These are phyloP conservation scores for Globisporangium apiculatum DNA, from an alignment of 352 stramenopile species.

Conservation along the genomic window DNA sequence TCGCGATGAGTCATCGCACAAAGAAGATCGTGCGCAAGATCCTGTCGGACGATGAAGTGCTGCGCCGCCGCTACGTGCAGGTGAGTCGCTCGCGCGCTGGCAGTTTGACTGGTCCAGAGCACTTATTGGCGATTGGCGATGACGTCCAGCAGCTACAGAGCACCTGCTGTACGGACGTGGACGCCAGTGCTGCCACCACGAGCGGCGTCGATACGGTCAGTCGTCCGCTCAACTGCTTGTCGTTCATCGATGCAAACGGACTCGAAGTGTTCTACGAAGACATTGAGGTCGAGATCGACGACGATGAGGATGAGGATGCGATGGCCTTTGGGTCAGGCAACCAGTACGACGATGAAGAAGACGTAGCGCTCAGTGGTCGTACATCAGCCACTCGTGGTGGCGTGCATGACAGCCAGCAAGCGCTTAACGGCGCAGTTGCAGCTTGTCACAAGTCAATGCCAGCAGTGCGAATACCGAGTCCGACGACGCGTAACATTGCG, in stretches of 20 bases:
- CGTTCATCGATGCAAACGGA: constrained; percentile 17
- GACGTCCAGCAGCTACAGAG: too few relatives aligned
- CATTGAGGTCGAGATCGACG: constrained; percentile 13
- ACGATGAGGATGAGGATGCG: too few relatives aligned
- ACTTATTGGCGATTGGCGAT: background rate
- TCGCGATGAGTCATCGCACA: constrained; percentile 8
- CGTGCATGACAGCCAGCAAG: background rate
- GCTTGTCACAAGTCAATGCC: too few relatives aligned
- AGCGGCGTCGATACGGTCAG: too few relatives aligned
- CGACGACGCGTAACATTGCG: too few relatives aligned
- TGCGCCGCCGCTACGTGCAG: constrained; percentile 6
- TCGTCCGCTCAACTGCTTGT: background rate
- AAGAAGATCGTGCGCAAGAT: constrained; percentile 37
- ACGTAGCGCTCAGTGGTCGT: too few relatives aligned
- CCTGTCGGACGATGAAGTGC: constrained; percentile 26
- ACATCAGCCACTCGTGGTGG: too few relatives aligned
- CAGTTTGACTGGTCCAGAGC: background rate
- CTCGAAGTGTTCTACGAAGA: constrained; percentile 22
- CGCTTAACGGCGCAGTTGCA: background rate
- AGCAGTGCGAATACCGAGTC: too few relatives aligned
- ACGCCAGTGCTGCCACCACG: too few relatives aligned
- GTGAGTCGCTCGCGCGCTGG: background rate
- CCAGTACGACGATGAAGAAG: too few relatives aligned
- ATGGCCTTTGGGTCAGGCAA: too few relatives aligned
- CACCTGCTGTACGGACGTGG: too few relatives aligned